Evolutionary conservation across 768 basidiomycete species (phyloP), one percentile per base, ranked within the genome.

Genomic region (Boletus huronensis): DNA sequence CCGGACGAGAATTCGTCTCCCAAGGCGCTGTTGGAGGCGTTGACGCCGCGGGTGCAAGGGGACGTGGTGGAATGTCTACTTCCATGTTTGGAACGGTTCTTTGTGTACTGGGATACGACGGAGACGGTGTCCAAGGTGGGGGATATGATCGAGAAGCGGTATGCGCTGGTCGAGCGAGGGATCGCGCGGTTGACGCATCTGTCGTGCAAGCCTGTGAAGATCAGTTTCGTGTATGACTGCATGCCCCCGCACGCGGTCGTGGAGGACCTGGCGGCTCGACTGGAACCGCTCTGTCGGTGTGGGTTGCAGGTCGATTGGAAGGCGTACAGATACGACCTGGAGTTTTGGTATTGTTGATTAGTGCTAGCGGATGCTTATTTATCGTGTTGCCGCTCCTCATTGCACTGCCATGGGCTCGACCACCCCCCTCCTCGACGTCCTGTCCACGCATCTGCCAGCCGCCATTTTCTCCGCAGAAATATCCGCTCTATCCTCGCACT

Each of bases 381-480:
- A n/a, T n/a, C n/a, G n/a, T n/a, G n/a, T n/a, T n/a, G n/a, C n/a
- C n/a, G n/a, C n/a, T n/a, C n/a, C n/a, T n/a, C n/a, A n/a, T n/a
- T n/a, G n/a, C n/a, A n/a, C n/a, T n/a, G n/a, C n/a, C n/a, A n/a
- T n/a, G n/a, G 42, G 39, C 40, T 59, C 61, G 1, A 36, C 54
- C 0, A 69, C 70, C 2, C 68, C 68, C 3, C 58, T 70, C n/a
- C 50, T 71, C 54, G 61, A 70, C 34, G 28, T 58, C 25, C 38
- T 70, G 23, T 43, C 57, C 0, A 1, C 41, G 0, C 68, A 66
- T 58, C 59, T 70, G 8, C 70, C 68, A 10, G 3, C 38, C 0
- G 13, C 54, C 41, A 47, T 58, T 16, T 48, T 56, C 1, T 45
- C 54, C 6, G 9, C 50, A 8, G 61, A 58, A 5, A 32, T 63